Evolutionary conservation across 2,329 filamentous ascomycete species (phyloP).

Genomic region (Talaromyces verruculosus): DNA sequence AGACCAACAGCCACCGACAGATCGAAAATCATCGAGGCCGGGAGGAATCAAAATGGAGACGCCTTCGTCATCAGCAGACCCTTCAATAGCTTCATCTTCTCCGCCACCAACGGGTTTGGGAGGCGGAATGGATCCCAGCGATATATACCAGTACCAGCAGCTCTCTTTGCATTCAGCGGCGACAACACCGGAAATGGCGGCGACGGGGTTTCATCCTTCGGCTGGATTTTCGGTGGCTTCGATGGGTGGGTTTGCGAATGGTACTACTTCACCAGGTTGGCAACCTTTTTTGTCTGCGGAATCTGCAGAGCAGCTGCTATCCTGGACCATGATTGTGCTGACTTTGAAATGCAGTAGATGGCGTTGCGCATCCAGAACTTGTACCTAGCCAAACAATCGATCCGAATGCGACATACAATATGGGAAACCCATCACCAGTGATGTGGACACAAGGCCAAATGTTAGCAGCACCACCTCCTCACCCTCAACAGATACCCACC

Average conservation of each 20-base stretch:
- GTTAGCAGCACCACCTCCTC: constrained; percentile 29
- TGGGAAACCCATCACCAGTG: constrained; percentile 36
- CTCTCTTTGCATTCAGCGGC: constrained; percentile 35
- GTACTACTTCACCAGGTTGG: constrained; percentile 25
- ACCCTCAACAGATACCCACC: constrained; percentile 28
- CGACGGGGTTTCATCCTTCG: constrained; percentile 31
- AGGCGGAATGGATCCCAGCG: constrained; percentile 32
- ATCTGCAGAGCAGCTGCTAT: background rate
- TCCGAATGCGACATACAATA: constrained; percentile 35
- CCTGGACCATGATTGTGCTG: background rate
- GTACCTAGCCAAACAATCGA: constrained; percentile 35
- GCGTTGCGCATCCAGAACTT: constrained; percentile 33
- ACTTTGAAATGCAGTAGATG: constrained; percentile 27
- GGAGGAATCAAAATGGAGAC: constrained; percentile 37
- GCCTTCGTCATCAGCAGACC: constrained; percentile 46
- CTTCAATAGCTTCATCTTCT: constrained; percentile 53
- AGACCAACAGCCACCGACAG: constrained; percentile 66
- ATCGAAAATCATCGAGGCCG: constrained; percentile 46
- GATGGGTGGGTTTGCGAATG: constrained; percentile 38
- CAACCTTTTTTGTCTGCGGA: background rate
- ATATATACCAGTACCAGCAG: constrained; percentile 38
- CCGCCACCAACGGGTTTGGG: constrained; percentile 31
- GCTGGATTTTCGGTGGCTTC: constrained; percentile 32
- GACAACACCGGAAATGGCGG: constrained; percentile 36
- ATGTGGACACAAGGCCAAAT: constrained; percentile 33